phyloP scores from a whole-genome alignment of 495 filamentous ascomycete genomes.

The Ascodesmis nigricans region DNA sequence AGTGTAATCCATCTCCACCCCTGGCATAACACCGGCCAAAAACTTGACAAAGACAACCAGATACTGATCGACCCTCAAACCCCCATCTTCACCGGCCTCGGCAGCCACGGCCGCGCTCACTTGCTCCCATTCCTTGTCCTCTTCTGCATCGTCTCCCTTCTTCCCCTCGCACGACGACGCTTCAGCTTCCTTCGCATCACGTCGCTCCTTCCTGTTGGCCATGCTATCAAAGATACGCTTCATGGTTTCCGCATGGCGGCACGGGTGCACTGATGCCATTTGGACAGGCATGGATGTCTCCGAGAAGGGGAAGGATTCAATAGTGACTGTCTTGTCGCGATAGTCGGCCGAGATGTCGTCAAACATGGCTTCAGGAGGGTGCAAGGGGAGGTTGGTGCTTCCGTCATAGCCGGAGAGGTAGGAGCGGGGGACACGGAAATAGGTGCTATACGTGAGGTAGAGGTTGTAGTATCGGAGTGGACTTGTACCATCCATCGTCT shows the following conservation, averaged over 20 bases:
- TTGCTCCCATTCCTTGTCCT: slow-evolving; percentile 29
- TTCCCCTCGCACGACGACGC: slow-evolving; percentile 28
- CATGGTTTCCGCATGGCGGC: slow-evolving; percentile 90
- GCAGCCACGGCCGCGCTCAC: slow-evolving; percentile 32
- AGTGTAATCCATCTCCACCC: slow-evolving; percentile 95
- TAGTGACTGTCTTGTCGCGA: slow-evolving; percentile 96
- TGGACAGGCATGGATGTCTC: slow-evolving; percentile 50
- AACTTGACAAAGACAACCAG: slow-evolving; percentile 97
- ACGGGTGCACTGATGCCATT: slow-evolving; percentile 89
- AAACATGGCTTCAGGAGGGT: slow-evolving; percentile 84
- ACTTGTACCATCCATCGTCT: too few relatives aligned
- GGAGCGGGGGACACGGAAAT: slow-evolving; percentile 88
- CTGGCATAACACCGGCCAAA: slow-evolving; percentile 87
- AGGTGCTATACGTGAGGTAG: slow-evolving; percentile 92
- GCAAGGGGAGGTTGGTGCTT: slow-evolving; percentile 53
- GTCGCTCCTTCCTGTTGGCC: slow-evolving; percentile 57
- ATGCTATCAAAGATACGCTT: slow-evolving; percentile 93
- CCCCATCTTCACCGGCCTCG: slow-evolving; percentile 30
- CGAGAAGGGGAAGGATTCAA: slow-evolving; percentile 92
- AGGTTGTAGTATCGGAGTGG: slow-evolving; percentile 80
- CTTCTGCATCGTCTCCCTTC: slow-evolving; percentile 24
- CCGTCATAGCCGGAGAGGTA: slow-evolving; percentile 70
- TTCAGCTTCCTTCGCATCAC: slow-evolving; percentile 31
- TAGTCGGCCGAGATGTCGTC: slow-evolving; percentile 99
- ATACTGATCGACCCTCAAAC: slow-evolving; percentile 82